Percentiles rank a stretch among this genome's conserved stretches.
Evolutionary conservation across 768 basidiomycete species (phyloP).

Genomic region (Holtermannia corniformis): DNA sequence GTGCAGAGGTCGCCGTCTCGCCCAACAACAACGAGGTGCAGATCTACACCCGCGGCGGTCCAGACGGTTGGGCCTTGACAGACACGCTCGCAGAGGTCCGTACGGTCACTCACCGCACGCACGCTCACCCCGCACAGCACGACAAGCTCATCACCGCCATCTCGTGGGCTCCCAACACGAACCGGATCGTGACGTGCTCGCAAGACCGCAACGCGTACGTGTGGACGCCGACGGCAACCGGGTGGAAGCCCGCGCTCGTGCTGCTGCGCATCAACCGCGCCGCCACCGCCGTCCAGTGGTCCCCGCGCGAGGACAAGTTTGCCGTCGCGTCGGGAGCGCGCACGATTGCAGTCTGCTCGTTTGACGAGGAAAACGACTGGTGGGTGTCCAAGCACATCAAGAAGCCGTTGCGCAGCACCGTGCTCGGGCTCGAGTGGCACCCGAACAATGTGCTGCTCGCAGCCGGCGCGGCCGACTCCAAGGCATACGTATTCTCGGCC

Average conservation of each 20-base stretch:
- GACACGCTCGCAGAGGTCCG: conserved; percentile 78
- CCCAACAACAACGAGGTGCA: conserved; percentile 82
- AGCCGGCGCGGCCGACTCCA: conserved; percentile 95
- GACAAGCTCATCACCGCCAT: conserved; percentile 97
- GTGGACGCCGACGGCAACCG: conserved; percentile 76
- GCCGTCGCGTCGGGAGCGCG: conserved; percentile 95
- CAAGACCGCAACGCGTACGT: conserved; percentile 99
- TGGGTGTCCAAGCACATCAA: conserved; percentile 96
- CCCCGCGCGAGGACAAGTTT: conserved; percentile 95
- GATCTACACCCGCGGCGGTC: conserved; percentile 54
- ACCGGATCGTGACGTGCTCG: conserved; percentile 96
- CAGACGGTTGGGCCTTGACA: conserved; percentile 41
- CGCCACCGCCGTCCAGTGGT: conserved; percentile 92
- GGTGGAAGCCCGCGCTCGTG: conserved; percentile 98
- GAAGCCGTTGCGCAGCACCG: conserved; percentile 94
- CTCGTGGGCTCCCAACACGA: conserved; percentile 95
- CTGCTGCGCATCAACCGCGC: conserved; percentile 89
- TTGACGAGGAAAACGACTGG: conserved; percentile 97
- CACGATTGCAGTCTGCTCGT: conserved; percentile 91
- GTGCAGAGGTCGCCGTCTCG: conserved; percentile 76
- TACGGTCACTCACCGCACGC: neutral
- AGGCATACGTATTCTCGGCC: conserved; percentile 93
- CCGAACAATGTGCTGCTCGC: conserved; percentile 97
- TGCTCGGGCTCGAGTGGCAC: conserved; percentile 93
- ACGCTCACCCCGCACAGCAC: conserved; percentile 51